phyloP scores from a whole-genome alignment of 192 early-diverging fungal genomes.

The Backusella parvicylindrica region DNA sequence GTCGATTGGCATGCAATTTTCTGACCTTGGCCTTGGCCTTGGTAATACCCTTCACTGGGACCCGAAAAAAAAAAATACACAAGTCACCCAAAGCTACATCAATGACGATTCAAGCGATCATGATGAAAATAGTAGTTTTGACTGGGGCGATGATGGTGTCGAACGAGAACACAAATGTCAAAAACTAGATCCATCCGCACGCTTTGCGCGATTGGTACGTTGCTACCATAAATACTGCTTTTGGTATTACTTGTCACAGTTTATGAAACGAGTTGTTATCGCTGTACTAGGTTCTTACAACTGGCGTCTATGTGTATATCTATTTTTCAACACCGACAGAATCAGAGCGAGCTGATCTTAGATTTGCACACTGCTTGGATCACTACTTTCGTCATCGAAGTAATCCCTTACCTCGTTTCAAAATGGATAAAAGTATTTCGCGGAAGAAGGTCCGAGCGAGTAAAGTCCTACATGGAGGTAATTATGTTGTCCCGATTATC shows the following conservation, averaged over 20 bases:
- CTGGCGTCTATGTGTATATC: slow-evolving; percentile 16
- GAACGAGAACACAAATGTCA: slow-evolving; percentile 16
- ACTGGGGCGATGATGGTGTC: slow-evolving; percentile 26
- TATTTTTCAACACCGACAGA: slow-evolving; percentile 13
- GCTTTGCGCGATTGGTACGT: not conserved
- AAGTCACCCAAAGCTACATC: not conserved
- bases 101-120: not conserved
- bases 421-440: slow-evolving; percentile 20
- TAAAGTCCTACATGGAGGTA: slow-evolving; percentile 29
- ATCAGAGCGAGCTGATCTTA: slow-evolving; percentile 4
- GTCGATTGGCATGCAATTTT: not conserved
- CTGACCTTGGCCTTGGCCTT: not conserved
- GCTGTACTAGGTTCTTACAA: slow-evolving; percentile 14
- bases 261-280: slow-evolving; percentile 23
- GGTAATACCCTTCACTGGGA: not conserved
- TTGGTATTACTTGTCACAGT: slow-evolving; percentile 28
- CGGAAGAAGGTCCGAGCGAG: slow-evolving; percentile 24
- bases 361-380: slow-evolving; percentile 23
- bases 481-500: not conserved
- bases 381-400: slow-evolving; percentile 26
- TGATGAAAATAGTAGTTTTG: slow-evolving; percentile 26
- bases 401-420: slow-evolving; percentile 17
- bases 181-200: not conserved
- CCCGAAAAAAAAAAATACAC: not conserved
- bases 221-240: slow-evolving; percentile 15